Evolutionary conservation across 768 basidiomycete genomes (phyloP).

Genomic region (Russula emetica): DNA sequence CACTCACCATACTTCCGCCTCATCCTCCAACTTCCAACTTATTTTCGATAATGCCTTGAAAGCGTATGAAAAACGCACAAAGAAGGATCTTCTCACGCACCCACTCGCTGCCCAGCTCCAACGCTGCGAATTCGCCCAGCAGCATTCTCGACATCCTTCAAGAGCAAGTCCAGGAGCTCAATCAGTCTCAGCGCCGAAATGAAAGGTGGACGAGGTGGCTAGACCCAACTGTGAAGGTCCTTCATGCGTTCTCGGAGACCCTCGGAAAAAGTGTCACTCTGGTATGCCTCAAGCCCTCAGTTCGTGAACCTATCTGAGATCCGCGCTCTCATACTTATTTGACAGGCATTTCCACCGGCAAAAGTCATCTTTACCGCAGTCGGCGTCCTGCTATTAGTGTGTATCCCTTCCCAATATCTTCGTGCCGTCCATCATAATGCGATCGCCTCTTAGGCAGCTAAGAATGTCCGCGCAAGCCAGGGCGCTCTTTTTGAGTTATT

Average conservation of each 20-base stretch:
- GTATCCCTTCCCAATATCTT: neutral
- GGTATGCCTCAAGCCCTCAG: neutral
- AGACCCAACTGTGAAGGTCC: neutral
- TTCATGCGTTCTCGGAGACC: neutral
- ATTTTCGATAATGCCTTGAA: neutral
- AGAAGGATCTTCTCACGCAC: neutral
- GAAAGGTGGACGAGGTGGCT: neutral
- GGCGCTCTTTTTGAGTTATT: neutral
- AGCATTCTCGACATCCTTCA: neutral
- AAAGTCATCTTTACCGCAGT: neutral
- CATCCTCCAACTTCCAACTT: neutral
- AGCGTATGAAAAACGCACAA: neutral
- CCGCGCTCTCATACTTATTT: neutral
- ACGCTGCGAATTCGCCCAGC: neutral
- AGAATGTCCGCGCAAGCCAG: neutral
- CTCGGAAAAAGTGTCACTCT: neutral
- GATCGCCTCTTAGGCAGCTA: neutral
- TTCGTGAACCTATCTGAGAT: no score
- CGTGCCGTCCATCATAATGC: neutral
- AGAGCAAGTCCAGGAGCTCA: neutral
- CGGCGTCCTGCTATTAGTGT: neutral
- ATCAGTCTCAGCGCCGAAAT: neutral
- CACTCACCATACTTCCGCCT: neutral
- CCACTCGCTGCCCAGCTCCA: conserved; percentile 3
- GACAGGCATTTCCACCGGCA: neutral